phyloP scores from a whole-genome alignment of 108 stramenopile species.

The Skeletonema potamos region DNA sequence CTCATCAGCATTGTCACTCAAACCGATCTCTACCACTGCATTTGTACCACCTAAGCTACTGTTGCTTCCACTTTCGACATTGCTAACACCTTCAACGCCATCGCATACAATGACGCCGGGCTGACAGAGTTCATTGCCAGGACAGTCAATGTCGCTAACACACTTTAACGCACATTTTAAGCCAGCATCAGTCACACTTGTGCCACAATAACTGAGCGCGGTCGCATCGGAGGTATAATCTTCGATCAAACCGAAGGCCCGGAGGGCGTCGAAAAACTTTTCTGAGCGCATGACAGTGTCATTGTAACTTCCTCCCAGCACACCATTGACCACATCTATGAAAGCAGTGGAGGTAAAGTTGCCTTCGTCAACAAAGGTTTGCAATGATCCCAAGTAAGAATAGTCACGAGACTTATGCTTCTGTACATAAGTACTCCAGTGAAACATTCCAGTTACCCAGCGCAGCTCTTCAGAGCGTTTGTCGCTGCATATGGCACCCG shows the following conservation, averaged over 20 bases:
- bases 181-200: neutral
- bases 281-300: conserved; percentile 18
- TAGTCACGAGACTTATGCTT: conserved; percentile 30
- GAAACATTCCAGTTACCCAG: conserved; percentile 51
- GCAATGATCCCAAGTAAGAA: conserved; percentile 14
- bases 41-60: neutral
- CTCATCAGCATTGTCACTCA: neutral
- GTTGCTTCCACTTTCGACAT: neutral
- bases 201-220: neutral
- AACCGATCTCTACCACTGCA: neutral
- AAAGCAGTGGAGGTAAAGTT: conserved; percentile 19
- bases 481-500: conserved; percentile 36
- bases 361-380: conserved; percentile 33
- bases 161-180: neutral
- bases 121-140: conserved; percentile 9
- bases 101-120: neutral
- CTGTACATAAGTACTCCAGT: conserved; percentile 44
- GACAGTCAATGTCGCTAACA: neutral
- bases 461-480: conserved; percentile 27
- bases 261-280: conserved; percentile 8
- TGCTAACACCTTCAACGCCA: neutral
- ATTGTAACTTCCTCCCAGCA: conserved; percentile 17
- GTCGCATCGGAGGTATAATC: conserved; percentile 7
- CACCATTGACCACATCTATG: conserved; percentile 16
- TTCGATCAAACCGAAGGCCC: conserved; percentile 24